phyloP scores from a whole-genome alignment of 306 rosid genomes.

The Quercus suber region DNA sequence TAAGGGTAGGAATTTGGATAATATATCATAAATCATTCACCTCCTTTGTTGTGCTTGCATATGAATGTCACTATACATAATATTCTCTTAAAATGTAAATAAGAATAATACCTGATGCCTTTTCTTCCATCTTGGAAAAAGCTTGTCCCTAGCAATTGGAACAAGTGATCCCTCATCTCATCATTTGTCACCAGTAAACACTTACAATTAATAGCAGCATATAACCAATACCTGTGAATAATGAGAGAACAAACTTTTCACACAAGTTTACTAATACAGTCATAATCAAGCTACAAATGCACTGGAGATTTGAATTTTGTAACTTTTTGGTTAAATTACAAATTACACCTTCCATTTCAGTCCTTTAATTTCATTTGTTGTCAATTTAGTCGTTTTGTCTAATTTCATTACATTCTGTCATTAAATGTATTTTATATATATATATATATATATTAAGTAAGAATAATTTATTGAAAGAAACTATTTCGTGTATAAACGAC shows the following conservation, averaged over 20 bases:
- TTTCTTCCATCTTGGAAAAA: slow-evolving; percentile 99
- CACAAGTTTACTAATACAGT: neutral
- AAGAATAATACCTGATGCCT: slow-evolving; percentile 72
- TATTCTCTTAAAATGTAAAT: neutral
- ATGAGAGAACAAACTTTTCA: neutral
- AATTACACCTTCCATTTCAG: too few relatives aligned
- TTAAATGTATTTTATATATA: too few relatives aligned
- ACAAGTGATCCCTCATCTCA: slow-evolving; percentile 96
- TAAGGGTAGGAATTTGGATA: neutral
- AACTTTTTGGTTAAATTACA: too few relatives aligned
- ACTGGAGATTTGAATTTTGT: neutral
- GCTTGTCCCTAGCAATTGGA: slow-evolving; percentile 83
- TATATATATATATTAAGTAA: too few relatives aligned
- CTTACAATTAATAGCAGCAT: slow-evolving; percentile 79
- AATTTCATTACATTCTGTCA: too few relatives aligned
- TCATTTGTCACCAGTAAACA: slow-evolving; percentile 84
- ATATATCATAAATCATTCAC: neutral
- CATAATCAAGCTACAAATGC: slow-evolving; percentile 1
- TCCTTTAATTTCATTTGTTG: too few relatives aligned
- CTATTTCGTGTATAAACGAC: too few relatives aligned
- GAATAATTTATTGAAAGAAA: too few relatives aligned
- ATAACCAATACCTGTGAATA: slow-evolving; percentile 84
- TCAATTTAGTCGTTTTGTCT: too few relatives aligned
- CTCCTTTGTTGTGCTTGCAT: neutral
- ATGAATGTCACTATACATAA: neutral